Conservation (phyloP, 805 yeast species). For the Myxozyma mucilagina region DNA sequence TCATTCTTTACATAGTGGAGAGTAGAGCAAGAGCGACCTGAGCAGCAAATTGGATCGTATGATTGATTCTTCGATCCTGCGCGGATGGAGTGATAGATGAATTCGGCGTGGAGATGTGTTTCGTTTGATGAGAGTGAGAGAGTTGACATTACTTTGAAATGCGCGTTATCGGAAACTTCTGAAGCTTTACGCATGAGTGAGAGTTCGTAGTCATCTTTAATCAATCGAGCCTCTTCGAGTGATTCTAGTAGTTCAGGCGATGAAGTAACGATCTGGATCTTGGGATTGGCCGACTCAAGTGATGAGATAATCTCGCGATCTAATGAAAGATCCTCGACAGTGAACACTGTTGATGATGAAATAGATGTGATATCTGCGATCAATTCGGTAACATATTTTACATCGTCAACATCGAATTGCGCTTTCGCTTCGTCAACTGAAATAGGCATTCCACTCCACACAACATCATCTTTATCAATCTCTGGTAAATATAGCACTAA, state of each 20-base stretch:
- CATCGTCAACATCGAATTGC: slow-evolving; percentile 80
- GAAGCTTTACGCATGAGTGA: slow-evolving; percentile 77
- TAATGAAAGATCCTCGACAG: slow-evolving; percentile 35
- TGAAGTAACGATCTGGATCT: slow-evolving; percentile 25
- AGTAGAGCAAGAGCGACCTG: slow-evolving; percentile 89
- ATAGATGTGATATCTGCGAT: slow-evolving; percentile 34
- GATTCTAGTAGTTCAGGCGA: slow-evolving; percentile 49
- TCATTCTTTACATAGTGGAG: slow-evolving; percentile 87
- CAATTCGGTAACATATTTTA: slow-evolving; percentile 60
- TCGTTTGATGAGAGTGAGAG: slow-evolving; percentile 82
- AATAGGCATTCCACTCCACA: slow-evolving; percentile 95
- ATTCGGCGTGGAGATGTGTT: slow-evolving; percentile 93
- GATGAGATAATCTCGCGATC: slow-evolving; percentile 11
- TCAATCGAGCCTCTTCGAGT: slow-evolving; percentile 80
- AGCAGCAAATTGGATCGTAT: slow-evolving; percentile 94
- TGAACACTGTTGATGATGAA: slow-evolving; percentile 22
- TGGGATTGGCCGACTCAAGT: neutral
- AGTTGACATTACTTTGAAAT: slow-evolving; percentile 89
- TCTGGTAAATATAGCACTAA: slow-evolving; percentile 78
- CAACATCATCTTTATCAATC: slow-evolving; percentile 81
- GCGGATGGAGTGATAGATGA: slow-evolving; percentile 86
- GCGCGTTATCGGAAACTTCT: slow-evolving; percentile 82
- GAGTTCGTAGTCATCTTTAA: slow-evolving; percentile 82
- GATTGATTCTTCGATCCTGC: slow-evolving; percentile 89
- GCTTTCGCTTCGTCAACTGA: slow-evolving; percentile 61